Evolutionary conservation across 148 eudicot genomes (phyloP), one percentile per base, ranked within the genome.

Genomic region (Hydrangea macrophylla): DNA sequence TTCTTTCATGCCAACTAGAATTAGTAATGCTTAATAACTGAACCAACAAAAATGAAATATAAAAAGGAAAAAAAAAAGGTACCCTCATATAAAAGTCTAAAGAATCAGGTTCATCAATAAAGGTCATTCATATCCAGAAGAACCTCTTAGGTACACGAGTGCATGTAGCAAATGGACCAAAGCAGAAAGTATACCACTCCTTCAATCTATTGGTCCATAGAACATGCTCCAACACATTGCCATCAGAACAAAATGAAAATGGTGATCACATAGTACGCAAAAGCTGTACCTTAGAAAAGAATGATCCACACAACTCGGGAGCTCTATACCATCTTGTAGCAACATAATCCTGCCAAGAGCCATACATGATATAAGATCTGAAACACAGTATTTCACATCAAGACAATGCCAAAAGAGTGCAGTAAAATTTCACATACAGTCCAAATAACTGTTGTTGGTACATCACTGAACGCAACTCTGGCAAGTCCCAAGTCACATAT

Each of bases 251-350:
- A 1, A 54, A 48, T 3, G 17, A 48, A 67, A 26, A 23, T 35
- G 18, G 27, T n/a, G 24, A 54, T 33, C 6, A 55, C 18, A 54
- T 27, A 28, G 33, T n/a, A 33, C 17, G 37, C 27, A 15, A 23
- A 15, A 23, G 8, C 23, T 45, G 48, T 74, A 83, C 87, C 87
- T 83, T 83, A n/a, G n/a, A n/a, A n/a, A n/a, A n/a, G n/a, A n/a
- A n/a, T n/a, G n/a, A n/a, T n/a, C n/a, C n/a, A n/a, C n/a, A n/a
- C n/a, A n/a, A n/a, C n/a, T n/a, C n/a, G n/a, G n/a, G n/a, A n/a
- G n/a, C n/a, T n/a, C n/a, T n/a, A n/a, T n/a, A n/a, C n/a, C n/a
- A n/a, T n/a, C n/a, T n/a, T n/a, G n/a, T n/a, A n/a, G n/a, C n/a
- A n/a, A n/a, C n/a, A n/a, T n/a, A n/a, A n/a, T n/a, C n/a, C n/a